Conservation (phyloP, 169 alveolate genomes). For the Besnoitia besnoiti region DNA sequence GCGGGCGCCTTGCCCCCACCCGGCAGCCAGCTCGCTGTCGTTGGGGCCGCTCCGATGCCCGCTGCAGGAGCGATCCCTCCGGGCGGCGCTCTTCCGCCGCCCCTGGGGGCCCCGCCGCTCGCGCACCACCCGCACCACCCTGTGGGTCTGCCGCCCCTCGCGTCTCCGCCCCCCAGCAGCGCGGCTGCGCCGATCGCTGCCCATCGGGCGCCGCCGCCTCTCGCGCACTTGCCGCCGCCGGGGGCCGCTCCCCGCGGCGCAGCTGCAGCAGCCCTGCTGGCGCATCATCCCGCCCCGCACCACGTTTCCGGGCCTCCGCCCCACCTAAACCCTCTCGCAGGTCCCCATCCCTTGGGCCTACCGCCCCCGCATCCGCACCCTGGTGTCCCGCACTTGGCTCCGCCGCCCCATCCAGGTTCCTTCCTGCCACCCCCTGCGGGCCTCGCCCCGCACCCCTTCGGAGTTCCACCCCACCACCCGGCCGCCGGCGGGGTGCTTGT, state of each 20-base stretch:
- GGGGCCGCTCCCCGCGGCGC: slow-evolving; percentile 47
- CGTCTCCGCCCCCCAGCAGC: slow-evolving; percentile 30
- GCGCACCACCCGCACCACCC: slow-evolving; percentile 30
- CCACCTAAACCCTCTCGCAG: not conserved
- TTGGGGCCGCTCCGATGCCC: too few relatives aligned
- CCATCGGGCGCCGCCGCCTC: too few relatives aligned
- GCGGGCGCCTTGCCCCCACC: not conserved
- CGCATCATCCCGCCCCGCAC: slow-evolving; percentile 3
- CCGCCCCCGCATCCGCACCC: not conserved
- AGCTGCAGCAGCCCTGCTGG: slow-evolving; percentile 45
- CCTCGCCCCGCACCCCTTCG: not conserved
- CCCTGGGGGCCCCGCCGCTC: not conserved
- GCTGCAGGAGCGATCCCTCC: too few relatives aligned
- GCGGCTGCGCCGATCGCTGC: slow-evolving; percentile 26
- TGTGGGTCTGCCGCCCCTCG: slow-evolving; percentile 29
- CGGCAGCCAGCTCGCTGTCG: not conserved
- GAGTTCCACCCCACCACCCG: not conserved
- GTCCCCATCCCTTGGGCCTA: not conserved
- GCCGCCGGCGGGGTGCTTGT: not conserved
- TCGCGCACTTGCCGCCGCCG: slow-evolving; percentile 40
- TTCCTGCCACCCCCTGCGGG: not conserved
- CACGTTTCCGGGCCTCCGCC: too few relatives aligned
- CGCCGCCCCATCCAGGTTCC: not conserved
- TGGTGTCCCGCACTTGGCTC: not conserved
- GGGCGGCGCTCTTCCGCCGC: too few relatives aligned